A percentile compares a stretch with the other conserved stretches of the same genome.
These are phyloP conservation scores for Plasmodium fragile DNA, from an alignment of 169 alveolate genomes.

Conservation along the genomic window DNA sequence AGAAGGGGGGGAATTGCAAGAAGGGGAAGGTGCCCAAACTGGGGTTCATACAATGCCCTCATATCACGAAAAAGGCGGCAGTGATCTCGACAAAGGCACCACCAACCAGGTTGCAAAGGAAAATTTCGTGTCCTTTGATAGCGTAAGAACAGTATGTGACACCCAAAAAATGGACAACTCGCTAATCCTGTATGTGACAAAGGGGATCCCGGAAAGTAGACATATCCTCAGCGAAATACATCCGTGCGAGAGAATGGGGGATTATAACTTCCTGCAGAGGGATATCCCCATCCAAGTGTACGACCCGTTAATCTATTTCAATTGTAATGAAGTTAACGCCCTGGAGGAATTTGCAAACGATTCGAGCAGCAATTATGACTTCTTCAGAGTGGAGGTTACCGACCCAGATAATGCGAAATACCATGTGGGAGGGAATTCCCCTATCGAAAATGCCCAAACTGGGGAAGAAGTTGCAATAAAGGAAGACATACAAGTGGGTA, in stretches of 20 bases:
- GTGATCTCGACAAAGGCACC: background rate
- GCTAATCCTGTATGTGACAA: constrained; percentile 15
- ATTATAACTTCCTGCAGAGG: constrained; percentile 37
- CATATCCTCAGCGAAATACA: background rate
- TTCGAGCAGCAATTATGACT: constrained; percentile 5
- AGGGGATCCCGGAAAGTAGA: background rate
- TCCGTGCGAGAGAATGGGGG: background rate
- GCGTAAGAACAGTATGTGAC: constrained; percentile 5
- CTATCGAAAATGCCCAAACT: background rate
- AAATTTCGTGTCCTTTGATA: constrained; percentile 35
- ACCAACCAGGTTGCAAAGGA: background rate
- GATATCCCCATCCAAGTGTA: constrained; percentile 16
- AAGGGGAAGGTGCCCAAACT: background rate
- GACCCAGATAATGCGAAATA: background rate
- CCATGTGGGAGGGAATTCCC: background rate
- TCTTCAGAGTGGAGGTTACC: background rate
- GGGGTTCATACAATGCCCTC: background rate
- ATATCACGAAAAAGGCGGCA: background rate
- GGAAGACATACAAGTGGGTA: background rate
- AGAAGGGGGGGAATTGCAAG: background rate
- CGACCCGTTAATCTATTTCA: constrained; percentile 49
- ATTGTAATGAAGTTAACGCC: constrained; percentile 24
- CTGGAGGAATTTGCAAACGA: constrained; percentile 2
- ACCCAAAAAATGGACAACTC: constrained; percentile 25
- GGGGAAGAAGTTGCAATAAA: background rate